Evolutionary conservation across 2,329 filamentous ascomycete genomes (phyloP), one percentile per base, ranked within the genome.

Genomic region (Colletotrichum higginsianum): DNA sequence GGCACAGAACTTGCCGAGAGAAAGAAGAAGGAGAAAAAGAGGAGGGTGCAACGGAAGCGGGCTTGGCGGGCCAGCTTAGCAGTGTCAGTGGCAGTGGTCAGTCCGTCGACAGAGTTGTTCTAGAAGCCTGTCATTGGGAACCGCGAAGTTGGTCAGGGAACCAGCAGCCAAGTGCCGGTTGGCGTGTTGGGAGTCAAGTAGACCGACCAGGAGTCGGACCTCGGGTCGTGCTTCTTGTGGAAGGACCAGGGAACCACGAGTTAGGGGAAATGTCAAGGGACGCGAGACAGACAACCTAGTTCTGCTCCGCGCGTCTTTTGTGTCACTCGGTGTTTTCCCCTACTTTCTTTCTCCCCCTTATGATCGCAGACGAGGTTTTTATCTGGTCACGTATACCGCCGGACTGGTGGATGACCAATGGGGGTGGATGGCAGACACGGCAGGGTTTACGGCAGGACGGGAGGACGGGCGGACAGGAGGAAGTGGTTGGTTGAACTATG

Each of bases 21-120:
- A 23, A 23, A 47, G 21, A 44, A 11, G 9, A 38, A 11, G 2
- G 35, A 9, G 2, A 38, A 38, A 38, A 38, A 11, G 35, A 38
- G 35, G 8, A 38, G 16, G n/a, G 38, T 8, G 55, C 53, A n/a
- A 38, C 13, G 11, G 18, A 11, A n/a, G 18, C 44, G 49, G 49
- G 55, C 65, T 56, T 49, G 49, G 65, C 47, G 21, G 55, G 12
- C 57, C 21, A 58, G 46, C 40, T 67, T 63, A 11, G 35, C 35
- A 38, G 30, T 57, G 58, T 53, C 13, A 13, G 42, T 21, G 62
- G 23, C n/a, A 16, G 13, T 15, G 8, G 15, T 26, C 18, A 8
- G 30, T 35, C 30, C 30, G 30, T 21, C 56, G 57, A 61, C 47
- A 38, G 65, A 61, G 26, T 67, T 67, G 15, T 61, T 67, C 65